phyloP scores from a whole-genome alignment of 2,329 filamentous ascomycete species.

The Colletotrichum tofieldiae region DNA sequence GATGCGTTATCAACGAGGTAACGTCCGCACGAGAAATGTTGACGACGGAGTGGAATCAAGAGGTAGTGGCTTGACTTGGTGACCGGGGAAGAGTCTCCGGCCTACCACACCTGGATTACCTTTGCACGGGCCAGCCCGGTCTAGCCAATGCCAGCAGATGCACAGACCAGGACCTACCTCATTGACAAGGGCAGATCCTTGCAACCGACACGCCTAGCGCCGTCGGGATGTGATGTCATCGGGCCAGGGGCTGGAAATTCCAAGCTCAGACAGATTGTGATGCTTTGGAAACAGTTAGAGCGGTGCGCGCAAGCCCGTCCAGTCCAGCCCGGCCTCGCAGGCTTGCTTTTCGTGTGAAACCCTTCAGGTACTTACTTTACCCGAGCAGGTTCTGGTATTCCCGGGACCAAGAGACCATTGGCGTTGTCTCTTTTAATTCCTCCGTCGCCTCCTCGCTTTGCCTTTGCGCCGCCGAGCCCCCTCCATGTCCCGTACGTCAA shows the following conservation, averaged over 20 bases:
- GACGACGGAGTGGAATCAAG: not conserved
- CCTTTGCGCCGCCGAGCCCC: not conserved
- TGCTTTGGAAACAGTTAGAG: conserved; percentile 31
- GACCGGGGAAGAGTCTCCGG: conserved; percentile 40
- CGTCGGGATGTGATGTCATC: conserved; percentile 39
- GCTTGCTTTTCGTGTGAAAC: conserved; percentile 42
- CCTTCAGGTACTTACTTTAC: not conserved
- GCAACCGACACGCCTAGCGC: not conserved
- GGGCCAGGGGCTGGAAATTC: conserved; percentile 22
- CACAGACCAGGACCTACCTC: conserved; percentile 30
- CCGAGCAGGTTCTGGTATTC: conserved; percentile 1
- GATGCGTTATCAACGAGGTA: conserved; percentile 20
- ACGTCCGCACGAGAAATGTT: not conserved
- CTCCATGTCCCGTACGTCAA: conserved; percentile 29
- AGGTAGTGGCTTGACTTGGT: not conserved
- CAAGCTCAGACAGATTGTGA: conserved; percentile 28
- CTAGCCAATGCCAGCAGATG: conserved; percentile 32
- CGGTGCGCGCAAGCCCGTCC: conserved; percentile 7
- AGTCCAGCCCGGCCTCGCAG: conserved; percentile 20
- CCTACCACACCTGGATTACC: conserved; percentile 16
- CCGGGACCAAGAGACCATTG: not conserved
- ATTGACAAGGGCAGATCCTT: conserved; percentile 21
- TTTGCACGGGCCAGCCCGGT: conserved; percentile 28
- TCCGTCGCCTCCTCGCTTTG: conserved; percentile 9
- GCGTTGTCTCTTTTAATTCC: conserved; percentile 29